Conservation (phyloP, 805 yeast species). For the Kuraishia hungarica region DNA sequence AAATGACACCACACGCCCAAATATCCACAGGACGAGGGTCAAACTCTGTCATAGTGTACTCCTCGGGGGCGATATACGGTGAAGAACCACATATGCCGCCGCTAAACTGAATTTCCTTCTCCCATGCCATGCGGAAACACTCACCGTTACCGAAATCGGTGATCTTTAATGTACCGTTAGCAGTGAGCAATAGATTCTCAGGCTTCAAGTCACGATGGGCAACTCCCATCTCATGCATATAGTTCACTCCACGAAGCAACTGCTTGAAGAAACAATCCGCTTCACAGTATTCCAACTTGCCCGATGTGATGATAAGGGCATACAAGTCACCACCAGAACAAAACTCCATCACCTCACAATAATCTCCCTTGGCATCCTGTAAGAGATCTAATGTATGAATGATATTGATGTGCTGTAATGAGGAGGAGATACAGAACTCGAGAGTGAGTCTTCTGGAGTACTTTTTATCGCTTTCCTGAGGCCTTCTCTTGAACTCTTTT, state of each 20-base stretch:
- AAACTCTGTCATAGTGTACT: conserved; percentile 53
- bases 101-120: conserved; percentile 56
- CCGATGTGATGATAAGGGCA: conserved; percentile 63
- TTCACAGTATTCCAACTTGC: conserved; percentile 73
- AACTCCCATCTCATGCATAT: conserved; percentile 87
- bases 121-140: conserved; percentile 84
- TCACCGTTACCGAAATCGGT: conserved; percentile 87
- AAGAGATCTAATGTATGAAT: conserved; percentile 69
- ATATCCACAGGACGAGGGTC: conserved; percentile 81
- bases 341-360: conserved; percentile 80
- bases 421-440: conserved; percentile 77
- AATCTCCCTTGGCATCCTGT: conserved; percentile 76
- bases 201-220: conserved; percentile 88
- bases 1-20: conserved; percentile 91
- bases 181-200: conserved; percentile 70
- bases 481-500: conserved; percentile 68
- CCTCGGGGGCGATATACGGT: conserved; percentile 91
- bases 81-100: conserved; percentile 80
- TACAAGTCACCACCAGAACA: conserved; percentile 79
- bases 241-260: conserved; percentile 70
- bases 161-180: conserved; percentile 65
- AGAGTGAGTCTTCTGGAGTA: conserved; percentile 69
- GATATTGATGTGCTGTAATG: conserved; percentile 70
- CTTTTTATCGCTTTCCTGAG: conserved; percentile 53
- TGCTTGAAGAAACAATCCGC: conserved; percentile 91